A percentile compares a stretch with the other conserved stretches of the same genome.
Conservation (phyloP, 2,329 filamentous ascomycete species). For the Verticillium zaregamsianum region DNA sequence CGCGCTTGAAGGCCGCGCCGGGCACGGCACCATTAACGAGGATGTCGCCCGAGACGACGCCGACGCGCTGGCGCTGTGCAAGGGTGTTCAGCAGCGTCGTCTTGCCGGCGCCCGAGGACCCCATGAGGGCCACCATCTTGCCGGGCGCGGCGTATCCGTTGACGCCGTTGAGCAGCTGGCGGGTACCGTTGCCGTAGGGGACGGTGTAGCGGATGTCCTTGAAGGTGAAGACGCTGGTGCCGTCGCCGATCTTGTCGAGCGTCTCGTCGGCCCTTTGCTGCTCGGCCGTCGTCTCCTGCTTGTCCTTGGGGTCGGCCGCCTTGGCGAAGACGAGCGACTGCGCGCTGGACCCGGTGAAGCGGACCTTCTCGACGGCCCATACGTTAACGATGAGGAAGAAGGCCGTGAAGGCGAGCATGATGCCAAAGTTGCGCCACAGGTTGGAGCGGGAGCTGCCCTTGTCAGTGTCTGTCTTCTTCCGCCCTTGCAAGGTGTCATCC, state of each 20-base stretch:
- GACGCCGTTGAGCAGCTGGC: slow-evolving; percentile 53
- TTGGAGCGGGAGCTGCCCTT: slow-evolving; percentile 39
- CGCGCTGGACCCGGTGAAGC: slow-evolving; percentile 25
- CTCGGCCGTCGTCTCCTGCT: slow-evolving; percentile 5
- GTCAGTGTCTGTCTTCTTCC: neutral
- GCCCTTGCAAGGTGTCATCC: neutral
- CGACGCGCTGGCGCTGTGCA: slow-evolving; percentile 63
- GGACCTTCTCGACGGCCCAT: slow-evolving; percentile 65
- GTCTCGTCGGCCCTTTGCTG: slow-evolving; percentile 19
- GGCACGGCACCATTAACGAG: slow-evolving; percentile 58
- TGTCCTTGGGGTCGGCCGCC: slow-evolving; percentile 54
- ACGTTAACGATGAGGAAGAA: slow-evolving; percentile 72
- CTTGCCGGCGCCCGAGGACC: slow-evolving; percentile 78
- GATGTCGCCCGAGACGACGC: slow-evolving; percentile 61
- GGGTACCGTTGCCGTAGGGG: slow-evolving; percentile 55
- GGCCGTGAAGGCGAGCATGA: slow-evolving; percentile 70
- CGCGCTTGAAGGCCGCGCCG: slow-evolving; percentile 58
- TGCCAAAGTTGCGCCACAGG: slow-evolving; percentile 74
- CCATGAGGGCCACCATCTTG: slow-evolving; percentile 75
- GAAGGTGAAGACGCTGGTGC: slow-evolving; percentile 55
- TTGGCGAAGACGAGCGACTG: slow-evolving; percentile 12
- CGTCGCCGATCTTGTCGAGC: slow-evolving; percentile 46
- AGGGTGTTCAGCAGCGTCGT: slow-evolving; percentile 75
- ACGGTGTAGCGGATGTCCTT: slow-evolving; percentile 46
- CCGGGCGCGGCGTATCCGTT: slow-evolving; percentile 78